These are phyloP conservation scores for Aspergillus sp. DNA, from an alignment of 2,329 filamentous ascomycete species.

Conservation along the genomic window DNA sequence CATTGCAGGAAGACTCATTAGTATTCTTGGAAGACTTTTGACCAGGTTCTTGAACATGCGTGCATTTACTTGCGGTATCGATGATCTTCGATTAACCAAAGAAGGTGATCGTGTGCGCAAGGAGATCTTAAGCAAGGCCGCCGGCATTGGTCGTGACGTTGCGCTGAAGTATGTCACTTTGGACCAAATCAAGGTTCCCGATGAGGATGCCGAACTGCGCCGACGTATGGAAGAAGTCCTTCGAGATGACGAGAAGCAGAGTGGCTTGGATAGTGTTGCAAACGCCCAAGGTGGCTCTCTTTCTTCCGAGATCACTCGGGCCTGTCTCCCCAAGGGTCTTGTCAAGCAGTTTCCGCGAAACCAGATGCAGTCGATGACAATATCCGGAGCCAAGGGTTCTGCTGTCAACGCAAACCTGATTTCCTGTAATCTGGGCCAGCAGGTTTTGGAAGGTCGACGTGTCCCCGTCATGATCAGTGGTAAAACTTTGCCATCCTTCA, in stretches of 20 bases:
- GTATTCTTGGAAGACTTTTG: slow-evolving; percentile 80
- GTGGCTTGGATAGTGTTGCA: slow-evolving; percentile 81
- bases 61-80: slow-evolving; percentile 95
- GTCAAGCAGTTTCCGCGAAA: slow-evolving; percentile 93
- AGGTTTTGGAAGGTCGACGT: slow-evolving; percentile 89
- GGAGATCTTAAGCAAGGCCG: slow-evolving; percentile 63
- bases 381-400: slow-evolving; percentile 89
- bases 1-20: slow-evolving; percentile 79
- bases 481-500: slow-evolving; percentile 92
- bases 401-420: slow-evolving; percentile 95
- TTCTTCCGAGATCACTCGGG: slow-evolving; percentile 71
- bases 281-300: slow-evolving; percentile 66
- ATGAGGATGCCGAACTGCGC: slow-evolving; percentile 66
- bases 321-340: slow-evolving; percentile 75
- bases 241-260: slow-evolving; percentile 85
- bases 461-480: slow-evolving; percentile 98
- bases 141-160: slow-evolving; percentile 68
- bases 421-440: slow-evolving; percentile 94
- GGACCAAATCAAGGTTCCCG: slow-evolving; percentile 57
- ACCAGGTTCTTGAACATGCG: slow-evolving; percentile 89
- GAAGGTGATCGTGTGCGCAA: slow-evolving; percentile 70
- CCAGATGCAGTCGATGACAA: slow-evolving; percentile 99
- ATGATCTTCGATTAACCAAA: slow-evolving; percentile 81
- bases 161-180: slow-evolving; percentile 87
- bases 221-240: slow-evolving; percentile 82